Evolutionary conservation across 129 eudicot genomes (phyloP), one percentile per base, ranked within the genome.

Genomic region (Flaveria robusta): DNA sequence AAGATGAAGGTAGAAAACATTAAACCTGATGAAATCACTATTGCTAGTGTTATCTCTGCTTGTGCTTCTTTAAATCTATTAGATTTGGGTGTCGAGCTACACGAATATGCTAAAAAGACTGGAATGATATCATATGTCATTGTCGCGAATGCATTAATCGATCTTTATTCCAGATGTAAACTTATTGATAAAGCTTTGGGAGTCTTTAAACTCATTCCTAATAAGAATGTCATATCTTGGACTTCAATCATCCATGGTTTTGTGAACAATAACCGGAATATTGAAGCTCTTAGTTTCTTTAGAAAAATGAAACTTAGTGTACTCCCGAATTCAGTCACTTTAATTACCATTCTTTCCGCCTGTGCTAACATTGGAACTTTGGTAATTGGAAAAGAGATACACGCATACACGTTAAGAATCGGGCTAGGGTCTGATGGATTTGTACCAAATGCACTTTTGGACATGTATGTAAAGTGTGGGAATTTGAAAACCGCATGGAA

Each of bases 291-390:
- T 82, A 77, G 79, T 75, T 88, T 83, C 66, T 90, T 93, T 60
- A 86, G 92, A 76, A 83, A 77, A 49, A 90, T 93, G 98, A 90
- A 72, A 85, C 74, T 58, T 42, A 72, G 37, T 67, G 54, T 86
- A 37, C 77, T 74, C 9, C 97, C 97, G 0, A 93, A 93, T 87
- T 87, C 84, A 66, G 70, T 93, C 51, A 93, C 98, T 9, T 79
- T 93, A 68, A 69, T 87, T 34, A 39, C 89, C 13, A 78, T 81
- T 51, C 96, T 93, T 56, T 85, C 97, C 9, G 92, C 96, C 20
- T 90, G 98, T 79, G 92, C 75, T 43, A 86, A 96, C 24, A 79
- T 93, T n/a, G 98, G 97, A 77, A 90, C 98, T 72, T 66, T 93
- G 77, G 79, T 69, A 83, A 71, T 84, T 65, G 98, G 98, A 62